Evolutionary conservation across 495 filamentous ascomycete genomes (phyloP).

Genomic region (Aspergillus incahuasiensis): DNA sequence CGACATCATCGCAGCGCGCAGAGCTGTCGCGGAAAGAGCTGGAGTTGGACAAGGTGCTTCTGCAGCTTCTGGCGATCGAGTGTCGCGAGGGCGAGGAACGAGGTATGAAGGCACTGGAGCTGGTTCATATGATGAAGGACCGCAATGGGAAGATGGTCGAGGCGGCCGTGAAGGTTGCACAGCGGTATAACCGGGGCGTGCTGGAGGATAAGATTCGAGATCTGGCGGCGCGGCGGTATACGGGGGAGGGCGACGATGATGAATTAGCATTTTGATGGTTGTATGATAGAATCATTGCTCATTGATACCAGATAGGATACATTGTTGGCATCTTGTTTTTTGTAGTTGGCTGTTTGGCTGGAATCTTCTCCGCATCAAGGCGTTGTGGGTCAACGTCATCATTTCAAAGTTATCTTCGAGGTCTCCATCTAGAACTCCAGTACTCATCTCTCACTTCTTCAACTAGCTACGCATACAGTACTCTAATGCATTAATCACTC

Average conservation of each 20-base stretch:
- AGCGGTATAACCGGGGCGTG: conserved; percentile 68
- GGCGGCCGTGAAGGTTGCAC: conserved; percentile 77
- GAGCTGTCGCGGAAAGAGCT: conserved; percentile 65
- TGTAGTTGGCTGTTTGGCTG: background rate
- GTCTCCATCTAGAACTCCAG: background rate
- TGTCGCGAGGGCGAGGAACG: conserved; percentile 87
- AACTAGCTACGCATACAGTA: background rate
- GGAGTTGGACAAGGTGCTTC: conserved; percentile 78
- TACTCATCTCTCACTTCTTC: background rate
- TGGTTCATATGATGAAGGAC: conserved; percentile 74
- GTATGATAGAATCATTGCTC: conserved; percentile 1
- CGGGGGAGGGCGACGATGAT: conserved; percentile 54
- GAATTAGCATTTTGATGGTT: conserved; percentile 33
- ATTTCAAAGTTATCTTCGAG: background rate
- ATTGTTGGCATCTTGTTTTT: background rate
- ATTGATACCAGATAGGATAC: conserved; percentile 10
- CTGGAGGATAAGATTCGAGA: conserved; percentile 84
- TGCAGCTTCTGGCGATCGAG: conserved; percentile 86
- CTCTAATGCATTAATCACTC: conserved; percentile 1
- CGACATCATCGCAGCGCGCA: conserved; percentile 57
- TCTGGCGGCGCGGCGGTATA: conserved; percentile 59
- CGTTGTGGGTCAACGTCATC: conserved; percentile 11
- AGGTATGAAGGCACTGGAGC: conserved; percentile 90
- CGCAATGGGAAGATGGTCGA: conserved; percentile 78
- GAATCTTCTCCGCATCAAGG: background rate